These are phyloP conservation scores for Knoxia roxburghii DNA, from an alignment of 257 asterid genomes.

Conservation along the genomic window DNA sequence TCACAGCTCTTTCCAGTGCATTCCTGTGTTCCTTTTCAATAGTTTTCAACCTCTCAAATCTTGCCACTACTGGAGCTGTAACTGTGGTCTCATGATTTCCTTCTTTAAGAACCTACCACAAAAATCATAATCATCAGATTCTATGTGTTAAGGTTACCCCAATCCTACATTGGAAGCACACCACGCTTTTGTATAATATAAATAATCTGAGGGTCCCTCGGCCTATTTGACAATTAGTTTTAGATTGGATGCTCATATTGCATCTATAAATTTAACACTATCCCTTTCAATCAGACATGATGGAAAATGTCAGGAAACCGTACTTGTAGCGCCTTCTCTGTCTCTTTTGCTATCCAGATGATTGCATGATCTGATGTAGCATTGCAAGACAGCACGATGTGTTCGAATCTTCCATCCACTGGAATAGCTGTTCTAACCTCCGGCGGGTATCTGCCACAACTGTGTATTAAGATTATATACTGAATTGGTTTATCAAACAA, in stretches of 20 bases:
- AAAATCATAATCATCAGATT: no score
- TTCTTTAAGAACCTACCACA: slow-evolving; percentile 51
- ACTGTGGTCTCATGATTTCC: slow-evolving; percentile 31
- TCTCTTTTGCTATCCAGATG: slow-evolving; percentile 80
- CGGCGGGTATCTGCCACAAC: slow-evolving; percentile 93
- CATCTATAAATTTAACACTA: no score
- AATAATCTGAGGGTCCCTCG: no score
- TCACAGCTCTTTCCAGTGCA: slow-evolving; percentile 81
- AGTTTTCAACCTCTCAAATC: slow-evolving; percentile 53
- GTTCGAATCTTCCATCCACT: slow-evolving; percentile 92
- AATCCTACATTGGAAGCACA: no score
- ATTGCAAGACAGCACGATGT: slow-evolving; percentile 79
- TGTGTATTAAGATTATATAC: slow-evolving; percentile 9
- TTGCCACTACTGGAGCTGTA: slow-evolving; percentile 58
- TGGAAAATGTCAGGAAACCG: slow-evolving; percentile 13
- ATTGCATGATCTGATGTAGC: slow-evolving; percentile 89
- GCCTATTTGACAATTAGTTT: no score
- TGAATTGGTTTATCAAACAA: no score
- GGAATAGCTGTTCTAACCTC: slow-evolving; percentile 89
- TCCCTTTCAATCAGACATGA: neutral
- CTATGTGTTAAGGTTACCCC: no score
- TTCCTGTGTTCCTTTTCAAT: slow-evolving; percentile 82
- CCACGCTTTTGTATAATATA: no score
- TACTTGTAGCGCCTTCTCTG: slow-evolving; percentile 67
- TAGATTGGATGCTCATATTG: no score